Evolutionary conservation across 192 early-diverging fungal species (phyloP).

Genomic region (Allomyces arbusculus): DNA sequence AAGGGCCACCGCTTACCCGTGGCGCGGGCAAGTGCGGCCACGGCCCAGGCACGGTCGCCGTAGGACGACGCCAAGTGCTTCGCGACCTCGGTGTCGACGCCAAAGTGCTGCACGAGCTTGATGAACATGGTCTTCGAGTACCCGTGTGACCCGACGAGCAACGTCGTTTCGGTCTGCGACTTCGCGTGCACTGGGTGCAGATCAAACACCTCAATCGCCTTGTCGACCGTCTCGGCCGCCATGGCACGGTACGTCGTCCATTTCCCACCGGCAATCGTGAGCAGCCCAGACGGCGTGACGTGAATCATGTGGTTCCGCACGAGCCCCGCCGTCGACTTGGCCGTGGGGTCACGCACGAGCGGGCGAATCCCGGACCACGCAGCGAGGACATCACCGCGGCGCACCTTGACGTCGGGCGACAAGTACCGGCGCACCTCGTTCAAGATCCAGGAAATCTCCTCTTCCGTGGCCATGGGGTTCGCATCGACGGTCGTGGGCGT

Average conservation of each 20-base stretch:
- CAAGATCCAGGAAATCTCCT: conserved; percentile 90
- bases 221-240: conserved; percentile 86
- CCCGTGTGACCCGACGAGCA: conserved; percentile 64
- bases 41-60: conserved; percentile 86
- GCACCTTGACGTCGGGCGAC: conserved; percentile 80
- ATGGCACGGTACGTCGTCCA: conserved; percentile 97
- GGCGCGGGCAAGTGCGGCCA: conserved; percentile 59
- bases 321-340: conserved; percentile 74
- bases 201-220: conserved; percentile 53
- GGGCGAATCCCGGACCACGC: conserved; percentile 98
- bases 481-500: conserved; percentile 65
- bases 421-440: conserved; percentile 79
- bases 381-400: conserved; percentile 85
- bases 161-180: conserved; percentile 55
- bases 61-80: conserved; percentile 77
- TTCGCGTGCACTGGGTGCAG: conserved; percentile 36
- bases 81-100: conserved; percentile 78
- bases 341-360: conserved; percentile 82
- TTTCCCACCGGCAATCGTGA: conserved; percentile 95
- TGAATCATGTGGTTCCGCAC: conserved; percentile 97
- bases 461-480: conserved; percentile 73
- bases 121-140: conserved; percentile 90
- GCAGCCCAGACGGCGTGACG: conserved; percentile 50
- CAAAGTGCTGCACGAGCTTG: conserved; percentile 86
- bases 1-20: conserved; percentile 55